Conservation (phyloP, 805 yeast genomes). For the Yarrowia hollandica region DNA sequence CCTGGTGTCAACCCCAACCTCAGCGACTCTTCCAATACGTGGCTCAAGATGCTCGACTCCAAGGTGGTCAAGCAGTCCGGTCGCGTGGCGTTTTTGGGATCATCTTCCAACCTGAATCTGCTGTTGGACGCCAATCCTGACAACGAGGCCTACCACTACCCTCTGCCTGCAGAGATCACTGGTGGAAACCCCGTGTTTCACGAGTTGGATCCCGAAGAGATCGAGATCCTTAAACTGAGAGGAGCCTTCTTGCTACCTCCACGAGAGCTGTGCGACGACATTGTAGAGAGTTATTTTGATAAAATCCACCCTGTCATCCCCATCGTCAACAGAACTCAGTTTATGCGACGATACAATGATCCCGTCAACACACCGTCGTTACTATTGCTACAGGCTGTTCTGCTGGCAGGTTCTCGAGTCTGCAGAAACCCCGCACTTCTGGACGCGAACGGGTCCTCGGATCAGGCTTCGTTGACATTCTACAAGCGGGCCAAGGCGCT, state of each 20-base stretch:
- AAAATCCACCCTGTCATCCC: slow-evolving; percentile 70
- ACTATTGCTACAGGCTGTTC: slow-evolving; percentile 64
- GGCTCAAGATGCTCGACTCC: slow-evolving; percentile 25
- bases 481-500: slow-evolving; percentile 73
- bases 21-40: slow-evolving; percentile 27
- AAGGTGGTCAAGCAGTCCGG: slow-evolving; percentile 34
- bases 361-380: slow-evolving; percentile 60
- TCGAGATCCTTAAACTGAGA: slow-evolving; percentile 59
- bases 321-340: slow-evolving; percentile 60
- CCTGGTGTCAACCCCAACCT: slow-evolving; percentile 16
- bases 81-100: slow-evolving; percentile 52
- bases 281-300: slow-evolving; percentile 62
- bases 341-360: slow-evolving; percentile 58
- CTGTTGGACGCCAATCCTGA: slow-evolving; percentile 48
- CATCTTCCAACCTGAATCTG: slow-evolving; percentile 51
- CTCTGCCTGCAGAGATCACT: slow-evolving; percentile 34
- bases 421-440: slow-evolving; percentile 54
- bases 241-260: slow-evolving; percentile 75
- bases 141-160: slow-evolving; percentile 48
- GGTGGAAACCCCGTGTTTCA: slow-evolving; percentile 37
- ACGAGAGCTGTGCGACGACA: slow-evolving; percentile 56
- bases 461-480: slow-evolving; percentile 58
- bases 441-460: slow-evolving; percentile 50
- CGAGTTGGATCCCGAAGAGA: slow-evolving; percentile 56
- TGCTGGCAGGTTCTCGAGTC: slow-evolving; percentile 67